Evolutionary conservation across 2,329 filamentous ascomycete species (phyloP).

Genomic region (Furcasterigmium sp.): DNA sequence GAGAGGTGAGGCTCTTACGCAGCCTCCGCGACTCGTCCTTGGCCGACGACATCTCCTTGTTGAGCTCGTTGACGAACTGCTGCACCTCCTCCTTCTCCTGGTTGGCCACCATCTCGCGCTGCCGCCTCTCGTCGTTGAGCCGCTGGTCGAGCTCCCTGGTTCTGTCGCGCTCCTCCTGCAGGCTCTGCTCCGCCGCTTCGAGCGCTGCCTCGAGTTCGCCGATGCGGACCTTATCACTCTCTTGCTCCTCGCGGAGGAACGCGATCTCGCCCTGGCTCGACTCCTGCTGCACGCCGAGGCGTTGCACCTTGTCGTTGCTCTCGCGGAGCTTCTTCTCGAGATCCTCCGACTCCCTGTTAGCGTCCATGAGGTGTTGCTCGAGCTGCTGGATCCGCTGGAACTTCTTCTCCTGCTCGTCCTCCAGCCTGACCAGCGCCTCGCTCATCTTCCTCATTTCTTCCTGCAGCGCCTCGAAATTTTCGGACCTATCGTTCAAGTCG

Average conservation of each 20-base stretch:
- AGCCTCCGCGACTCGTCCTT: conserved; percentile 83
- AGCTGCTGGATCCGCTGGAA: conserved; percentile 74
- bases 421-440: conserved; percentile 77
- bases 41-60: conserved; percentile 70
- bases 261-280: conserved; percentile 89
- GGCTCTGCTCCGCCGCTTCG: conserved; percentile 68
- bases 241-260: conserved; percentile 94
- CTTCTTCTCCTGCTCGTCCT: conserved; percentile 83
- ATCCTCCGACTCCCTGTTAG: conserved; percentile 80
- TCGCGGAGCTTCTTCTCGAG: conserved; percentile 81
- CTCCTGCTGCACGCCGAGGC: conserved; percentile 86
- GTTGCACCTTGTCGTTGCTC: conserved; percentile 79
- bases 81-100: conserved; percentile 94
- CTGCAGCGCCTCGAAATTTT: conserved; percentile 89
- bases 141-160: conserved; percentile 66
- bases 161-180: conserved; percentile 82
- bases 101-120: conserved; percentile 79
- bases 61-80: conserved; percentile 88
- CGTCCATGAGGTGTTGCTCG: conserved; percentile 75
- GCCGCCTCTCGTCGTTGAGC: conserved; percentile 74
- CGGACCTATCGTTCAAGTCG: conserved; percentile 70
- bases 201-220: conserved; percentile 84
- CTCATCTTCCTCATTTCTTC: conserved; percentile 90
- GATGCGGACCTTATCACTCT: conserved; percentile 96
- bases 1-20: conserved; percentile 74